phyloP scores from a whole-genome alignment of 805 yeast genomes.

The Pichia californica region DNA sequence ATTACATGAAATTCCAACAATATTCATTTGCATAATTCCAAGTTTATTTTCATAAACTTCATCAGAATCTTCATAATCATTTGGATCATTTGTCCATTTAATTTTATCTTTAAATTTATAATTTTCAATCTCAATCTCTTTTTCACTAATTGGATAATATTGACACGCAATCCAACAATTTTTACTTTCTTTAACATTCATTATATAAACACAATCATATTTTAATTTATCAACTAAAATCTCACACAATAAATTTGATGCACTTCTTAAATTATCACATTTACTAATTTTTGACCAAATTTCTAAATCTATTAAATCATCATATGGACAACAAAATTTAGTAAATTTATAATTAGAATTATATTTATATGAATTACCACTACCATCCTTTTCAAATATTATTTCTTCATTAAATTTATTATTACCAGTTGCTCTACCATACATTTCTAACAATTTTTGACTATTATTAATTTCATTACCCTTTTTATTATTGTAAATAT shows the following conservation, averaged over 20 bases:
- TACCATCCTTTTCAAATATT: constrained; percentile 57
- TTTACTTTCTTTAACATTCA: constrained; percentile 47
- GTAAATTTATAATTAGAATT: constrained; percentile 40
- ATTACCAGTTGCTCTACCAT: constrained; percentile 54
- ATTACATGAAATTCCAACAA: constrained; percentile 16
- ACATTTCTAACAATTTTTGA: constrained; percentile 26
- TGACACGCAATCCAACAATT: constrained; percentile 35
- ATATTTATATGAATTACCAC: constrained; percentile 54
- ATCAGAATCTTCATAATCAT: background rate
- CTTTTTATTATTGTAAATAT: background rate
- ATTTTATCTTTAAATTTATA: constrained; percentile 36
- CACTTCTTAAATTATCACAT: constrained; percentile 37
- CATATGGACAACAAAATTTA: constrained; percentile 24
- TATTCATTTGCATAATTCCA: background rate
- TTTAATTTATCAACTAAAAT: constrained; percentile 29
- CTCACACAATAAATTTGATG: constrained; percentile 36
- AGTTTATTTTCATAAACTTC: background rate
- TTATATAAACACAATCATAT: constrained; percentile 41
- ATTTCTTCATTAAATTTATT: constrained; percentile 25
- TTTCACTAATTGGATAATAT: constrained; percentile 37
- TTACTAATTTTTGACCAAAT: constrained; percentile 33
- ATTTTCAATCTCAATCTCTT: constrained; percentile 38
- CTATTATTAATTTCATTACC: background rate
- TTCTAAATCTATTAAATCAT: constrained; percentile 25
- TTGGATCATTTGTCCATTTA: constrained; percentile 15